Evolutionary conservation across 2,329 filamentous ascomycete genomes (phyloP), one percentile per base, ranked within the genome.

Genomic region (Diaporthe vexans): DNA sequence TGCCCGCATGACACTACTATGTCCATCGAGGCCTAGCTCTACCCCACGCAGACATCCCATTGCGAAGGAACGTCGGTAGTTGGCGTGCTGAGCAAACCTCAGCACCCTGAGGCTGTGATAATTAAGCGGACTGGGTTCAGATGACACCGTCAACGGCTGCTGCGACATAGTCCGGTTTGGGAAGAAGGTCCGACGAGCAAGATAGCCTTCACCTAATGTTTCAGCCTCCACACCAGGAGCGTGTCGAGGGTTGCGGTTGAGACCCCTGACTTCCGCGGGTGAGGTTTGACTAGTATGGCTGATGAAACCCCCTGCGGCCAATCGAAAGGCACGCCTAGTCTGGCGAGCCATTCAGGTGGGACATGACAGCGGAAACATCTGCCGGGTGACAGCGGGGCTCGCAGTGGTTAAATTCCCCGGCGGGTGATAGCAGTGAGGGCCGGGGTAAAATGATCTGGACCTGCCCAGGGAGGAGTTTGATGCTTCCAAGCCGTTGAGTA

Each of bases 131-230:
- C 63, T n/a, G 48, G 48, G 46, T 54, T 68, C 48, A 40, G 63
- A 68, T 54, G 63, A 68, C 63, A 68, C 63, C 33, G 33, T 68
- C 63, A 54, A 68, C 63, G 29, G 63, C 40, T 68, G 40, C 63
- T 52, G 63, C 48, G 46, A 68, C 63, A 51, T 68, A 54, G 48
- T 54, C 63, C 63, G 48, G 63, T 68, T 68, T 68, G 46, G 63
- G 63, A 68, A 54, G 48, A 68, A 54, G 48, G 48, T 26, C 63
- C 48, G 63, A 54, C 48, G 48, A 68, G 63, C 63, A 68, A 68
- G 63, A 68, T 68, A 54, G 19, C 48, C 48, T 68, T 68, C 48
- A 68, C 48, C 63, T 68, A 68, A 68, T 68, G 63, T 68, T 68
- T 68, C 63, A 68, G 63, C 63, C 63, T 68, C 48, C 21, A 68